phyloP scores from a whole-genome alignment of 192 early-diverging fungal species.

The Oehlia diaphana region DNA sequence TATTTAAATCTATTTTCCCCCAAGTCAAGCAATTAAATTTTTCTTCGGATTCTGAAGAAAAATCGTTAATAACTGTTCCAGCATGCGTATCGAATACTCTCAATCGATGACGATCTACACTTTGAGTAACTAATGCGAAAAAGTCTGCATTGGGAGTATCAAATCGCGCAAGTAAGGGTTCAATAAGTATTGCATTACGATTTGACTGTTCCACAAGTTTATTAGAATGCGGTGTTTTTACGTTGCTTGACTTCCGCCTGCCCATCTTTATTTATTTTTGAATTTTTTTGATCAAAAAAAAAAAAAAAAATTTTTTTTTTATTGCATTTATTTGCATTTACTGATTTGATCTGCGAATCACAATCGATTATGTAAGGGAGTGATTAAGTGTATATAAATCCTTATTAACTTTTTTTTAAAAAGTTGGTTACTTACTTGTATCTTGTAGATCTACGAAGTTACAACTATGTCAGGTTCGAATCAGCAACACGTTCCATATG shows the following conservation, averaged over 20 bases:
- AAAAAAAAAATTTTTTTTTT: neutral
- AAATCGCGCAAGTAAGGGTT: neutral
- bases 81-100: constrained; percentile 54
- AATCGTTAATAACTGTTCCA: constrained; percentile 53
- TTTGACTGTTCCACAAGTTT: neutral
- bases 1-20: constrained; percentile 44
- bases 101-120: constrained; percentile 56
- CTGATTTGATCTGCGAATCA: neutral
- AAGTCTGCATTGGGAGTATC: neutral
- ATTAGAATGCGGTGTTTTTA: neutral
- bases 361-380: neutral
- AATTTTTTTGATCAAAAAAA: neutral
- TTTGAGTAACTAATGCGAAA: constrained; percentile 47
- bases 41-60: constrained; percentile 47
- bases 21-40: constrained; percentile 54
- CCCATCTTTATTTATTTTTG: neutral
- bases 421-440: neutral
- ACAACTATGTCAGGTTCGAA: constrained; percentile 6
- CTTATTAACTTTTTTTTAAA: no score
- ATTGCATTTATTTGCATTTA: neutral
- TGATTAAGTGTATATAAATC: neutral
- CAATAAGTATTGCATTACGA: neutral
- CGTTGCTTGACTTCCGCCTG: neutral
- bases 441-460: neutral
- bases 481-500: neutral